Evolutionary conservation across 345 rosid species (phyloP), one percentile per base, ranked within the genome.

Genomic region (Chamaenerion angustifolium): DNA sequence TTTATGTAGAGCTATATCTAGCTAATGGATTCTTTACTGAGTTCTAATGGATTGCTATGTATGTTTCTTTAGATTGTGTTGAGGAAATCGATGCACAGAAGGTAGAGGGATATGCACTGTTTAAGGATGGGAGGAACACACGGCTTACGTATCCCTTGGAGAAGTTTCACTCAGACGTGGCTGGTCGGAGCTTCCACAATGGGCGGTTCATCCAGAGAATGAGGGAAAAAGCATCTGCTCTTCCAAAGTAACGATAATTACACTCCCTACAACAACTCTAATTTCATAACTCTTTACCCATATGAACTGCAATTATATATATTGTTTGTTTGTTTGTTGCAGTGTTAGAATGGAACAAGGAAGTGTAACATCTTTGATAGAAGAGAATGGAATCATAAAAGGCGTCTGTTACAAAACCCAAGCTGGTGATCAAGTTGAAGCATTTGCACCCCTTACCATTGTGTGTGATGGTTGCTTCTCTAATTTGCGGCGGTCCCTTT

Each of bases 291-390:
- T n/a, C n/a, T n/a, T n/a, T n/a, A n/a, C n/a, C n/a, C n/a, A n/a
- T n/a, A n/a, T n/a, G n/a, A n/a, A n/a, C n/a, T n/a, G n/a, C n/a
- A n/a, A n/a, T n/a, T n/a, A n/a, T n/a, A n/a, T n/a, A n/a, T n/a
- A n/a, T n/a, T 10, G 13, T 31, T 19, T 45, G 12, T 8, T 11
- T 16, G 12, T 5, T 48, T 11, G 40, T 23, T 17, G 46, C 14
- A 62, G 66, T 62, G 66, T 62, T 35, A 27, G 17, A 19, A 37
- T 62, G 56, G 61, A 62, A 35, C 66, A 62, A 62, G 66, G 66
- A 40, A 62, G 61, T 6, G 66, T 62, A 4, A 62, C 52, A 2
- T 62, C 61, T 23, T 56, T 62, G 43, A 45, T 55, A 12, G 66
- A 62, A 62, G 61, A 62, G 31, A 44, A 62, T 43, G 66, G 66